Evolutionary conservation across 2,329 filamentous ascomycete species (phyloP), one percentile per base, ranked within the genome.

Genomic region (Diaporthe humulicola): DNA sequence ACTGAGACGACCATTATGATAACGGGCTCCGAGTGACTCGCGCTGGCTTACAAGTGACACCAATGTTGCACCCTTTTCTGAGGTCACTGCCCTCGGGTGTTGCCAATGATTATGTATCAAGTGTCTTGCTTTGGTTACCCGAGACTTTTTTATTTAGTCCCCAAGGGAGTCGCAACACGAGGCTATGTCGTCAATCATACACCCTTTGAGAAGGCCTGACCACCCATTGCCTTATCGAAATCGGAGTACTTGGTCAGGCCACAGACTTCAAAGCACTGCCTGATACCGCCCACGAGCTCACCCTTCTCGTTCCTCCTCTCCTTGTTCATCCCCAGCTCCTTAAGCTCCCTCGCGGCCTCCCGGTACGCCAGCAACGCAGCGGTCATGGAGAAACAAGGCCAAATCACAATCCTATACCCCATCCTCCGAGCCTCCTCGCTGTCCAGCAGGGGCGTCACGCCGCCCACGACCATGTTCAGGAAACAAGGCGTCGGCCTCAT

Each of bases 361-460:
- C 79, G 77, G 73, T 80, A 81, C 56, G 79, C 82, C 38, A 82
- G 74, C 52, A 81, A 81, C 48, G 80, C 80, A 25, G 79, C 79
- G 45, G 80, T 81, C 78, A 82, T 77, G 61, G 80, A 79, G 50
- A 80, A 79, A 40, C 79, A 76, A 61, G 82, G 81, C 80, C 79
- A 82, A 50, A 83, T 83, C 48, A 82, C 79, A 28, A 83, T 79
- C 71, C 75, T 78, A 76, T 78, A 84, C 7, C 82, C 82, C 28
- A 83, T 71, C 38, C 69, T 76, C 52, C 71, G 75, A 8, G 81
- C 81, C 78, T 81, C 78, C 12, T 64, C 64, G 5, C 78, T 60
- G 70, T 79, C 77, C 8, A 83, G 74, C 12, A 83, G 74, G 3
- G 81, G 82, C 50, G 81, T 83, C 19, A 82, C 79, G 25, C 82